Evolutionary conservation across 1,284 basidiomycete genomes (phyloP).

Genomic region (Puccinia triticina): DNA sequence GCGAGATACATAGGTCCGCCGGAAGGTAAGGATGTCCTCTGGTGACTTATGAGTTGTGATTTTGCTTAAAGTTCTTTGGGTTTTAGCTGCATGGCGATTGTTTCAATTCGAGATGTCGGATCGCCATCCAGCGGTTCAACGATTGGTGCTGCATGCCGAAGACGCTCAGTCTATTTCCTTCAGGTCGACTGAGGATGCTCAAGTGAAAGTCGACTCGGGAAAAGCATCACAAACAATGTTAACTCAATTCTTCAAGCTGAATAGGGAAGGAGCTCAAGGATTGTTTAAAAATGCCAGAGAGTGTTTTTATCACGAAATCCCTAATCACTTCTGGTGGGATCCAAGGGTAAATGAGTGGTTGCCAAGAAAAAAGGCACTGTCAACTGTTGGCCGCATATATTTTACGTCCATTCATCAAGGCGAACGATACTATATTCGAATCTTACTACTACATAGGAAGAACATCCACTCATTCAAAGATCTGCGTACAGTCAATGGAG

Average conservation of each 20-base stretch:
- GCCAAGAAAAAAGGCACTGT: not conserved
- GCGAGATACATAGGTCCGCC: conserved; percentile 21
- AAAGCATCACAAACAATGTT: not conserved
- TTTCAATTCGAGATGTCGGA: conserved; percentile 20
- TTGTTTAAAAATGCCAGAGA: not conserved
- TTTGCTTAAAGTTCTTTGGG: not conserved
- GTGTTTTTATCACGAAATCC: not conserved
- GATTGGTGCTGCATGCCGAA: conserved; percentile 60
- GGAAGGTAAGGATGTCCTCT: conserved; percentile 14
- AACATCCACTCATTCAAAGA: not conserved
- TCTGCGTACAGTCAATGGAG: not conserved
- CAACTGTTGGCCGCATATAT: conserved; percentile 62
- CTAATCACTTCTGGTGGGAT: conserved; percentile 11
- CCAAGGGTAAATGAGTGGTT: not conserved
- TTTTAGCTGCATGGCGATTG: conserved; percentile 1
- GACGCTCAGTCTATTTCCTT: conserved; percentile 62
- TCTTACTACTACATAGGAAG: conserved; percentile 56
- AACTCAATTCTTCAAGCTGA: not conserved
- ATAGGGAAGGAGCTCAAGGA: not conserved
- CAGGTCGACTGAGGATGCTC: conserved; percentile 14
- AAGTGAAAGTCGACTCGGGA: conserved; percentile 50
- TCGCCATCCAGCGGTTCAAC: no score
- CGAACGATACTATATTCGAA: conserved; percentile 62
- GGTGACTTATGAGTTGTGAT: not conserved
- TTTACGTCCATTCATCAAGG: conserved; percentile 60